These are phyloP conservation scores for Epichloe festucae DNA, from an alignment of 2,329 filamentous ascomycete species.

Conservation along the genomic window DNA sequence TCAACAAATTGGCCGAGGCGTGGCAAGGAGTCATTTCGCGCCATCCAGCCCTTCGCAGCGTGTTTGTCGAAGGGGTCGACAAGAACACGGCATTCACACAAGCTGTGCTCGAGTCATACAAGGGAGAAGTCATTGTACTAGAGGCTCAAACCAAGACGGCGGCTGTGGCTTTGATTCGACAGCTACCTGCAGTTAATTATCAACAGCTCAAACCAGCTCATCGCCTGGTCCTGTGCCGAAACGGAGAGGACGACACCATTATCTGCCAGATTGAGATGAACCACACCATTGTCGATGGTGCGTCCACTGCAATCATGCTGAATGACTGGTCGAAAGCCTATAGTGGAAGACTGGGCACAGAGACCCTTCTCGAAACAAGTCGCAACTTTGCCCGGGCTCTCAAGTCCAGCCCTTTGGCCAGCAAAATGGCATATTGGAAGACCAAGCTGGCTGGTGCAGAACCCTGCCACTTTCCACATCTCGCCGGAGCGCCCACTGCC, in stretches of 20 bases:
- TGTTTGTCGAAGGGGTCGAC: slow-evolving; percentile 3
- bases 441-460: slow-evolving; percentile 3
- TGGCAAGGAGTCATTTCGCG: slow-evolving; percentile 8
- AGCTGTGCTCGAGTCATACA: slow-evolving; percentile 1
- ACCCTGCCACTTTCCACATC: slow-evolving; percentile 8
- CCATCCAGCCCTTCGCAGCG: slow-evolving; percentile 6
- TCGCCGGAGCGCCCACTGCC: background rate
- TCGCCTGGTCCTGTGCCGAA: background rate
- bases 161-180: background rate
- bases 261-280: slow-evolving; percentile 20
- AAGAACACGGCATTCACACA: slow-evolving; percentile 4
- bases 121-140: background rate
- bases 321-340: slow-evolving; percentile 4
- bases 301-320: slow-evolving; percentile 12
- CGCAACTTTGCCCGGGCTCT: slow-evolving; percentile 4
- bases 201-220: slow-evolving; percentile 1
- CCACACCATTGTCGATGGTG: slow-evolving; percentile 21
- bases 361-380: background rate
- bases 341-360: background rate
- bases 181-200: slow-evolving; percentile 1
- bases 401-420: background rate
- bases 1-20: slow-evolving; percentile 6
- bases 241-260: slow-evolving; percentile 4
- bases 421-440: slow-evolving; percentile 7
- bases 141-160: background rate